Conservation (phyloP, 169 alveolate species). For the Toxoplasma gondii region DNA sequence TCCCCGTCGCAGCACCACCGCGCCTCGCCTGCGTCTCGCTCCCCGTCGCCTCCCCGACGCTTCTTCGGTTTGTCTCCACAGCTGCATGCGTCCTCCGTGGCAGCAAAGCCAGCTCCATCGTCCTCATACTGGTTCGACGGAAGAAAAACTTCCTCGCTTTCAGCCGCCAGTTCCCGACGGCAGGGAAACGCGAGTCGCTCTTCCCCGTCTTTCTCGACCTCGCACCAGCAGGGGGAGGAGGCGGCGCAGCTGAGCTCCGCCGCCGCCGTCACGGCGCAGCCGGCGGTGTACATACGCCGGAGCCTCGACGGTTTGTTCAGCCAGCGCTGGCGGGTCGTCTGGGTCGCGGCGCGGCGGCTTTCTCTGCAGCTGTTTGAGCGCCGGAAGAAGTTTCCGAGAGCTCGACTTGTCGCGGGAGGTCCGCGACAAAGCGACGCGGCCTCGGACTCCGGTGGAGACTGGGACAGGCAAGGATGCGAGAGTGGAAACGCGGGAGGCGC, state of each 20-base stretch:
- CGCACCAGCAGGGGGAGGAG: background rate
- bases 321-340: background rate
- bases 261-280: slow-evolving; percentile 28
- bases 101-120: background rate
- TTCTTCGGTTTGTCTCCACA: background rate
- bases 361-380: background rate
- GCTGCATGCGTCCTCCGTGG: too few relatives aligned
- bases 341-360: background rate
- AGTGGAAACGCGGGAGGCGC: background rate
- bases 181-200: background rate
- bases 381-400: background rate
- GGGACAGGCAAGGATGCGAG: background rate
- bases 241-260: slow-evolving; percentile 31
- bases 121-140: background rate
- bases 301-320: background rate
- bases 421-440: background rate
- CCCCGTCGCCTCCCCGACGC: background rate
- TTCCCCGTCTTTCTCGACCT: background rate
- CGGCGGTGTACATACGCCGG: slow-evolving; percentile 30
- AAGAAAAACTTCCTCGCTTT: background rate
- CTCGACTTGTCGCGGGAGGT: background rate
- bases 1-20: background rate
- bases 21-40: background rate
- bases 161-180: background rate
- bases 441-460: background rate